Evolutionary conservation across 257 asterid genomes (phyloP).

Genomic region (Jacaranda mimosifolia): DNA sequence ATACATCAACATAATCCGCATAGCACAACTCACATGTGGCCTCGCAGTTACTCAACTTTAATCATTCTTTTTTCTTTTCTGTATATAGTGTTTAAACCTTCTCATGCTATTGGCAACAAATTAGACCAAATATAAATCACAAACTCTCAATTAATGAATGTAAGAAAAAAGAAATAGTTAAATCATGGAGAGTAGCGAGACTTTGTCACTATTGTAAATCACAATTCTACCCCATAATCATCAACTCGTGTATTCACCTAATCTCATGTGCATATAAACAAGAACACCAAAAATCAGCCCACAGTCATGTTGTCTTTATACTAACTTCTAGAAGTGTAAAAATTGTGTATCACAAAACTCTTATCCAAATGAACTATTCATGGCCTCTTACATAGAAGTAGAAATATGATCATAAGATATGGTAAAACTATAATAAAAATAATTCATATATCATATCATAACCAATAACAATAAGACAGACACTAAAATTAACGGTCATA

Average conservation of each 20-base stretch:
- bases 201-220: too few species aligned
- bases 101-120: conserved; percentile 1
- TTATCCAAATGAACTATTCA: conserved; percentile 13
- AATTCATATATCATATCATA: conserved; percentile 5
- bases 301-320: not conserved
- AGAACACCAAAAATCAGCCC: not conserved
- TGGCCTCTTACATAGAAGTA: not conserved
- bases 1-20: not conserved
- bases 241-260: too few species aligned
- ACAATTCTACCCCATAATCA: too few species aligned
- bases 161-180: not conserved
- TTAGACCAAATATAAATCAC: not conserved
- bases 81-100: not conserved
- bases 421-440: not conserved
- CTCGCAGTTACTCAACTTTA: not conserved
- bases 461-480: not conserved
- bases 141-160: not conserved
- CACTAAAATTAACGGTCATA: not conserved
- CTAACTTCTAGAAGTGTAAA: not conserved
- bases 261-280: too few species aligned
- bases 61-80: not conserved
- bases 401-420: not conserved
- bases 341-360: not conserved
- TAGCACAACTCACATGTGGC: not conserved
- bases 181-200: too few species aligned